A percentile compares a stretch with the other conserved stretches of the same genome.
These are phyloP conservation scores for Spirogloea muscicola DNA, from an alignment of 139 green algal genomes.

Conservation along the genomic window DNA sequence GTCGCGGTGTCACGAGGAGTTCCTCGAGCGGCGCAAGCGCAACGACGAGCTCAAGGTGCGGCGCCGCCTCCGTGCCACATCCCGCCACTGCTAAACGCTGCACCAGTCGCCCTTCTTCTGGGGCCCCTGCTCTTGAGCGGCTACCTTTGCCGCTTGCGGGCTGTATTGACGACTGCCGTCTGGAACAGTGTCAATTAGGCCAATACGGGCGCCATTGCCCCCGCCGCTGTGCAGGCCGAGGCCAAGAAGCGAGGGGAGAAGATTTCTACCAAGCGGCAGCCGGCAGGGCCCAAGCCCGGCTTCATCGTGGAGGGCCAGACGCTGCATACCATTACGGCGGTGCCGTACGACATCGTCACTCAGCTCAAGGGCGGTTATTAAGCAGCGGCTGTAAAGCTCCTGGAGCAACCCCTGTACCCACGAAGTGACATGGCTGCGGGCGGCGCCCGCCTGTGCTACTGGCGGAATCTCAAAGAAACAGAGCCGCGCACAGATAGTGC, in stretches of 20 bases:
- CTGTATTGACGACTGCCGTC: background rate
- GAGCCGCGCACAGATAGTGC: too few relatives aligned
- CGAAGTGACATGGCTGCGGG: too few relatives aligned
- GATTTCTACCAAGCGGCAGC: constrained; percentile 68
- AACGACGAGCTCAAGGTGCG: constrained; percentile 79
- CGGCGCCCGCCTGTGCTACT: too few relatives aligned
- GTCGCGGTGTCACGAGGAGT: constrained; percentile 92
- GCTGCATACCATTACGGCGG: constrained; percentile 88
- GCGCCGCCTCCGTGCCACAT: too few relatives aligned
- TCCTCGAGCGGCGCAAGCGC: constrained; percentile 70
- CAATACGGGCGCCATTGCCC: too few relatives aligned
- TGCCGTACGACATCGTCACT: constrained; percentile 94
- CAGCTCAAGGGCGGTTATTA: constrained; percentile 49
- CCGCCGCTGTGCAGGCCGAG: too few relatives aligned
- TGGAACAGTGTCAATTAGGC: too few relatives aligned
- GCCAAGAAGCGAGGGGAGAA: constrained; percentile 52
- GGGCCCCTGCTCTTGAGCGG: background rate
- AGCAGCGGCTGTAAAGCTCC: too few relatives aligned
- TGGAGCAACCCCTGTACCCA: too few relatives aligned
- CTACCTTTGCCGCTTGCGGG: background rate
- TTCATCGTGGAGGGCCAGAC: constrained; percentile 75
- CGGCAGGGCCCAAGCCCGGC: constrained; percentile 62
- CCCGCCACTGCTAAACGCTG: background rate
- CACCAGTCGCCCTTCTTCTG: background rate
- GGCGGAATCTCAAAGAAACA: too few relatives aligned